Conservation (phyloP, 2,329 filamentous ascomycete genomes). For the Pseudocercospora macadamiae region DNA sequence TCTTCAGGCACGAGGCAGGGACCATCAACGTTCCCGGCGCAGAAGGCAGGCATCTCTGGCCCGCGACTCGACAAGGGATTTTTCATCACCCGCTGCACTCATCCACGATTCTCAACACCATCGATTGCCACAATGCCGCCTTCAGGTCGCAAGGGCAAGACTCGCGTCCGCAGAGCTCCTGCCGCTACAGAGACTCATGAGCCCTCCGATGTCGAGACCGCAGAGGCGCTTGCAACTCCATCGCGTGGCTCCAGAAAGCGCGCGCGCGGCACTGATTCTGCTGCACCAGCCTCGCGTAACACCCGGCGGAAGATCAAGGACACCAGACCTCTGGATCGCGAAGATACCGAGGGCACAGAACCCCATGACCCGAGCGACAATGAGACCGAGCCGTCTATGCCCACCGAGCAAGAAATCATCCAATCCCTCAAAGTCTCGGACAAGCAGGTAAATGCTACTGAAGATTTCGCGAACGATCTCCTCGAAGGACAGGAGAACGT, state of each 20-base stretch:
- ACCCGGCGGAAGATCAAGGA: slow-evolving; percentile 41
- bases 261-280: slow-evolving; percentile 39
- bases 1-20: neutral
- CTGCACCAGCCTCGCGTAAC: slow-evolving; percentile 32
- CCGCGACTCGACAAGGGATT: slow-evolving; percentile 3
- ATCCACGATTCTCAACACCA: neutral
- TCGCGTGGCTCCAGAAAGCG: slow-evolving; percentile 52
- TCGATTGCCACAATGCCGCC: slow-evolving; percentile 33
- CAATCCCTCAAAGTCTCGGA: slow-evolving; percentile 48
- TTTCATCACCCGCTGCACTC: neutral
- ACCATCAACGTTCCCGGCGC: neutral
- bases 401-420: slow-evolving; percentile 49
- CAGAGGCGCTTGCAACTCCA: slow-evolving; percentile 53
- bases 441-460: slow-evolving; percentile 58
- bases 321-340: slow-evolving; percentile 34
- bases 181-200: slow-evolving; percentile 32
- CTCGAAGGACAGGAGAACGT: slow-evolving; percentile 51
- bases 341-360: slow-evolving; percentile 44
- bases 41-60: neutral
- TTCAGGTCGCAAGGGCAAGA: slow-evolving; percentile 39
- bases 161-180: slow-evolving; percentile 35
- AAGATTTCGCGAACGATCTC: slow-evolving; percentile 59
- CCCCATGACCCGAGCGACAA: slow-evolving; percentile 43
- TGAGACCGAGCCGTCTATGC: slow-evolving; percentile 41
- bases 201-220: slow-evolving; percentile 46